Evolutionary conservation across 2,329 filamentous ascomycete genomes (phyloP).

Genomic region (Coleophoma crateriformis): DNA sequence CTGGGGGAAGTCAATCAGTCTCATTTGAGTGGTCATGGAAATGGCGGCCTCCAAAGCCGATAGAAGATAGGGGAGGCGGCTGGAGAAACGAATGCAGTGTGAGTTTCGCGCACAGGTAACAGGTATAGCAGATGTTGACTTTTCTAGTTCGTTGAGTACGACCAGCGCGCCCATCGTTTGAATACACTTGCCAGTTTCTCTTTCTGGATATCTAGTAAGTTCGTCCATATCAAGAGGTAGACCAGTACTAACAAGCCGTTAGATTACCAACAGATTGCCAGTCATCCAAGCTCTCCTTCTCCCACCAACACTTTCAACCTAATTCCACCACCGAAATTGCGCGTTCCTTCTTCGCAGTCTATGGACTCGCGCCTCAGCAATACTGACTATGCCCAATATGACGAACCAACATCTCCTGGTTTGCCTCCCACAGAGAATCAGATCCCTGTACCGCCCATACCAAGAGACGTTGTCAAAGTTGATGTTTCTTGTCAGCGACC

Average conservation of each 20-base stretch:
- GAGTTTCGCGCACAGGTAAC: slow-evolving; percentile 25
- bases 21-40: slow-evolving; percentile 96
- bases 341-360: slow-evolving; percentile 82
- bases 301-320: slow-evolving; percentile 61
- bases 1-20: slow-evolving; percentile 74
- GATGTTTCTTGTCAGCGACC: slow-evolving; percentile 84
- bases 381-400: slow-evolving; percentile 48
- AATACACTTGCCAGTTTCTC: slow-evolving; percentile 88
- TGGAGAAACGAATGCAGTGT: slow-evolving; percentile 96
- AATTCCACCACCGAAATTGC: slow-evolving; percentile 66
- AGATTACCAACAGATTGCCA: slow-evolving; percentile 31
- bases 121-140: background rate
- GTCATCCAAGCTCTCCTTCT: slow-evolving; percentile 60
- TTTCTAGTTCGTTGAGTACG: slow-evolving; percentile 86
- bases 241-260: background rate
- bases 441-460: slow-evolving; percentile 2
- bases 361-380: slow-evolving; percentile 77
- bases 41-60: slow-evolving; percentile 82
- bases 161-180: slow-evolving; percentile 83
- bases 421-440: slow-evolving; percentile 31
- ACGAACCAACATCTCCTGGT: slow-evolving; percentile 53
- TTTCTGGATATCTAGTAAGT: slow-evolving; percentile 84
- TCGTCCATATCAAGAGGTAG: too few species aligned
- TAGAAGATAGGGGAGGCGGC: slow-evolving; percentile 80
- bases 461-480: slow-evolving; percentile 58